Conservation (phyloP, 805 yeast genomes). For the Ogataea populi-albae region DNA sequence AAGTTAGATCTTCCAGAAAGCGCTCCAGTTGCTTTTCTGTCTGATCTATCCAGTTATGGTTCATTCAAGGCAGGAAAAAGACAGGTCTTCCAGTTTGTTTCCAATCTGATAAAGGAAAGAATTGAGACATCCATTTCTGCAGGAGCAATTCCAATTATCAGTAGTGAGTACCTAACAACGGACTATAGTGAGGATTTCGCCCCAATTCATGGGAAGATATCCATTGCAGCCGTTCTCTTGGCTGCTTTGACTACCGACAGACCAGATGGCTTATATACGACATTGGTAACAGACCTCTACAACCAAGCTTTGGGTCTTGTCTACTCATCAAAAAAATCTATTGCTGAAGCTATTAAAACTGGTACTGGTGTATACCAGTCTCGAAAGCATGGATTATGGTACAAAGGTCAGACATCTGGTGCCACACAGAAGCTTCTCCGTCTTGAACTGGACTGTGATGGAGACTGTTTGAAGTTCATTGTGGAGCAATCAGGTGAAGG, state of each 20-base stretch:
- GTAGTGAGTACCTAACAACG: conserved; percentile 31
- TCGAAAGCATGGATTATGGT: conserved; percentile 91
- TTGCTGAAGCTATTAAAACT: conserved; percentile 75
- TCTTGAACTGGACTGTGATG: conserved; percentile 83
- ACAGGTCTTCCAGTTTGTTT: conserved; percentile 12
- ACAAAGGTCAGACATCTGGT: conserved; percentile 95
- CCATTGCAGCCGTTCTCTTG: conserved; percentile 39
- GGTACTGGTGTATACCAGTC: conserved; percentile 92
- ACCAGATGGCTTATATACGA: conserved; percentile 78
- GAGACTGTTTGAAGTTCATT: conserved; percentile 82
- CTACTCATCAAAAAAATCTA: conserved; percentile 81
- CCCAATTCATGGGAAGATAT: conserved; percentile 31
- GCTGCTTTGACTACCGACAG: conserved; percentile 73
- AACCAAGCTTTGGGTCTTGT: conserved; percentile 84
- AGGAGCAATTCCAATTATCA: conserved; percentile 38
- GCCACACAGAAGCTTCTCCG: conserved; percentile 77
- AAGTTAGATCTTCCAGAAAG: conserved; percentile 18
- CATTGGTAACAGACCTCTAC: conserved; percentile 69
- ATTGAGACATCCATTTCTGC: conserved; percentile 24
- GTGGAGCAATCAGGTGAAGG: conserved; percentile 87
- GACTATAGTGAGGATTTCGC: conserved; percentile 22
- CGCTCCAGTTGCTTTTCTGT: conserved; percentile 21
- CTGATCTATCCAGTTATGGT: conserved; percentile 17
- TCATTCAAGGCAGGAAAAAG: conserved; percentile 16
- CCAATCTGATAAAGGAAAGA: conserved; percentile 14